Base-by-base conservation (phyloP, 2,329 filamentous ascomycete species). In the Exophiala sp. region DNA sequence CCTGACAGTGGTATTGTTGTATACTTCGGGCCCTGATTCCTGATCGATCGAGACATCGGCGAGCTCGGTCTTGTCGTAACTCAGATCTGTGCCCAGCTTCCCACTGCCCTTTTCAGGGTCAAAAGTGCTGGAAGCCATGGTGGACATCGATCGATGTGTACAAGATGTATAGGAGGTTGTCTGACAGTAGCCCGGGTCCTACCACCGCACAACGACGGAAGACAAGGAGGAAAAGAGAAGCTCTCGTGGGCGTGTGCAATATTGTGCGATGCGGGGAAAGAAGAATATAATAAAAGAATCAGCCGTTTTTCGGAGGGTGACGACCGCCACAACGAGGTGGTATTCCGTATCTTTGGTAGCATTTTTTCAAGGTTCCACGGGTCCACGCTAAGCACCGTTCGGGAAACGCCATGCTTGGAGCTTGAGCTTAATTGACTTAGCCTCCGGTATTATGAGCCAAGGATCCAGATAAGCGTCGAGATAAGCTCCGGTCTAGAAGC, bases 1-100 rank as follows among this genome's bases (percentile, higher is more conserved):
- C 5, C 29, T 40, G 18, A 57, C 52, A 11, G 23, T 22, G 2
- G 51, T 52, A 23, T 53, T 48, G 54, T 55, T 57, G 54, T 58
- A 58, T 3, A 58, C 40, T 22, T 48, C 38, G 2, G 23, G 21
- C 21, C 7, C 37, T 16, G 11, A 6, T 16, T 18, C 11, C 34
- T 18, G 14, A 7, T 37, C 34, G 16, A 37, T 19, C 5, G 14
- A 18, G 5, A 37, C 14, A 13, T 19, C 34, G 5, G 34, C 16
- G 14, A 37, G 34, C 18, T 19, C 18, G n/a, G 5, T 37, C 13
- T 37, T 37, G 34, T 8, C 14, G 18, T 37, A 18, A 4, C 13
- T 16, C 3, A 18, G 34, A 19, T 37, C 34, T 18, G 14, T 18
- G 16, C 11, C 2, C 6, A 34, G 30, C 6, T 6, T n/a, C 6